phyloP scores from a whole-genome alignment of 2,329 filamentous ascomycete genomes.

The Botrytis sinoallii region DNA sequence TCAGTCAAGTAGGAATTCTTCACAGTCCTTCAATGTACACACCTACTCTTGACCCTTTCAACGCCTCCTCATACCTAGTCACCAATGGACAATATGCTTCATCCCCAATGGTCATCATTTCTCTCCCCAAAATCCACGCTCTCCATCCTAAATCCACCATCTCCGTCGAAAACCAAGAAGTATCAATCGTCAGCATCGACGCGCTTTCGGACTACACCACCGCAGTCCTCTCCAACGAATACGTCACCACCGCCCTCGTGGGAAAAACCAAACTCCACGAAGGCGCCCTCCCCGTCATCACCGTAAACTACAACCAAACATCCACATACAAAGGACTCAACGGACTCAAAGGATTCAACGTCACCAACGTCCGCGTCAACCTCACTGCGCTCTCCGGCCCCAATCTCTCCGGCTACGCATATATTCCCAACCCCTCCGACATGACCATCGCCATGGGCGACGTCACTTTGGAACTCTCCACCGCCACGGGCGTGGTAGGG shows the following conservation, averaged over 20 bases:
- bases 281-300: constrained; percentile 47
- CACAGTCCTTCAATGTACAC: constrained; percentile 49
- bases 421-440: constrained; percentile 58
- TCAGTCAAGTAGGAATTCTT: constrained; percentile 49
- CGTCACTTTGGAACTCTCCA: constrained; percentile 51
- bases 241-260: constrained; percentile 48
- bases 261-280: constrained; percentile 52
- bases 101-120: constrained; percentile 32
- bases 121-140: constrained; percentile 36
- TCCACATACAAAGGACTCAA: constrained; percentile 60
- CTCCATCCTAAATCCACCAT: constrained; percentile 39
- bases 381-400: constrained; percentile 41
- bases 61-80: constrained; percentile 48
- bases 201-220: constrained; percentile 42
- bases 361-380: constrained; percentile 48
- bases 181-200: constrained; percentile 42
- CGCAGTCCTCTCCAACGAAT: constrained; percentile 47
- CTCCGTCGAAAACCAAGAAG: constrained; percentile 45
- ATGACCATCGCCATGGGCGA: constrained; percentile 57
- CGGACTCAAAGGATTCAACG: constrained; percentile 49
- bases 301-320: constrained; percentile 54
- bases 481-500: constrained; percentile 45
- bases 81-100: constrained; percentile 36
- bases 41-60: constrained; percentile 53
- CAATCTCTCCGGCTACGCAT: constrained; percentile 53